A percentile compares a stretch with the other conserved stretches of the same genome.
Evolutionary conservation across 768 basidiomycete genomes (phyloP).

Genomic region (Gloeostereum incarnatum): DNA sequence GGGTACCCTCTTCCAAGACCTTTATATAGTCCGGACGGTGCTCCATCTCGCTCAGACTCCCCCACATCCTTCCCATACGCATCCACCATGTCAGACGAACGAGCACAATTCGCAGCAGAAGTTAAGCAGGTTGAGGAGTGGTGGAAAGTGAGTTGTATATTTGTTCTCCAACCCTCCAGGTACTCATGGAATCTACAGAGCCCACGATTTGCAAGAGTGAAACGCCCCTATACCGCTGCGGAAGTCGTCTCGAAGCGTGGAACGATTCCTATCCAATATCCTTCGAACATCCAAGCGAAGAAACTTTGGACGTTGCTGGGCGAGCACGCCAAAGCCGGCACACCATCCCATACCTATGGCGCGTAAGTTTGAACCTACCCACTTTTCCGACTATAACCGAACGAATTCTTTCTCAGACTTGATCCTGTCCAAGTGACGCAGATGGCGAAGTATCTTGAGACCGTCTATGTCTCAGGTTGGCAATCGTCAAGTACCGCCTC

Average conservation of each 20-base stretch:
- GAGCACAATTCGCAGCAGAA: conserved; percentile 66
- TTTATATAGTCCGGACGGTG: too few species aligned
- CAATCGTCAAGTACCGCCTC: conserved; percentile 92
- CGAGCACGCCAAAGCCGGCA: conserved; percentile 67
- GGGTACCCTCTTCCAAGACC: background rate
- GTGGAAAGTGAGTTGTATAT: conserved; percentile 66
- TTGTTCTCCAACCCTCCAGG: conserved; percentile 3
- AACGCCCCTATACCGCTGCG: conserved; percentile 85
- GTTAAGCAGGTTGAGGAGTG: conserved; percentile 82
- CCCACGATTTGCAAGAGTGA: conserved; percentile 80
- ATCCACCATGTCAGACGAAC: conserved; percentile 52
- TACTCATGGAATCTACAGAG: conserved; percentile 35
- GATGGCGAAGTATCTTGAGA: conserved; percentile 98
- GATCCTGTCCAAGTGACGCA: conserved; percentile 98
- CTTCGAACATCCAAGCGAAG: conserved; percentile 77
- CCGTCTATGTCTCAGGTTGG: conserved; percentile 97
- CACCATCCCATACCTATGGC: conserved; percentile 94
- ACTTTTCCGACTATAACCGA: background rate
- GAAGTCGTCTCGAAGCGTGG: conserved; percentile 94
- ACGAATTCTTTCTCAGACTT: conserved; percentile 44
- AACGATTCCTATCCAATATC: conserved; percentile 76
- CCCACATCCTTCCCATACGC: conserved; percentile 9
- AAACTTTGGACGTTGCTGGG: conserved; percentile 75
- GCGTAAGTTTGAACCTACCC: conserved; percentile 64
- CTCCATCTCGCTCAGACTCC: conserved; percentile 6